A percentile compares a stretch with the other conserved stretches of the same genome.
These are phyloP conservation scores for Dipodascus geniculatus DNA, from an alignment of 805 yeast species.

Conservation along the genomic window DNA sequence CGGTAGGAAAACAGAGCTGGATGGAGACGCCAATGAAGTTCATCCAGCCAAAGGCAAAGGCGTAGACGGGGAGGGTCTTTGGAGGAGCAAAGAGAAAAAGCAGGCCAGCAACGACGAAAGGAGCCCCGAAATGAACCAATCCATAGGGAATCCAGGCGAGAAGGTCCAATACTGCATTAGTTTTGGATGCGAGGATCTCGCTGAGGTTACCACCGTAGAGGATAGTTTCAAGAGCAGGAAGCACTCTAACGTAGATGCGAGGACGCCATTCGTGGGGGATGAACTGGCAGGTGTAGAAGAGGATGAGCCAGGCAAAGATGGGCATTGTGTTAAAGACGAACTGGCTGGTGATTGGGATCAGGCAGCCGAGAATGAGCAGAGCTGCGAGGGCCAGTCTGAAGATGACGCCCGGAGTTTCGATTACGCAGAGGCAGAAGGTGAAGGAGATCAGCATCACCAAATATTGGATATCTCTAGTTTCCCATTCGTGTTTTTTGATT, in stretches of 20 bases:
- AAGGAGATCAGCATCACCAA: conserved; percentile 39
- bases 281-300: conserved; percentile 66
- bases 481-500: conserved; percentile 23
- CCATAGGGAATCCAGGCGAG: conserved; percentile 96
- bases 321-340: conserved; percentile 78
- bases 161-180: conserved; percentile 57
- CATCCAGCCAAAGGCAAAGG: conserved; percentile 92
- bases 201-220: conserved; percentile 85
- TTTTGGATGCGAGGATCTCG: conserved; percentile 66
- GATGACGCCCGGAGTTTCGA: conserved; percentile 22
- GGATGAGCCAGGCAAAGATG: conserved; percentile 71
- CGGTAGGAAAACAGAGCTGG: conserved; percentile 81
- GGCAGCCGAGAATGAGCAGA: conserved; percentile 34
- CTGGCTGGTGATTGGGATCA: conserved; percentile 71
- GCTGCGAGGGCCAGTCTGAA: conserved; percentile 27
- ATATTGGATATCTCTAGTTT: conserved; percentile 34
- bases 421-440: conserved; percentile 35
- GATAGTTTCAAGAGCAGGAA: conserved; percentile 87
- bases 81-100: conserved; percentile 89
- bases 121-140: conserved; percentile 76
- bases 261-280: conserved; percentile 71
- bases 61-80: conserved; percentile 66
- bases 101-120: conserved; percentile 71
- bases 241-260: conserved; percentile 74
- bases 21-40: conserved; percentile 73